Base-by-base conservation (phyloP, 1,139 yeast genomes). In the Casaregolazyma suthepensis region DNA sequence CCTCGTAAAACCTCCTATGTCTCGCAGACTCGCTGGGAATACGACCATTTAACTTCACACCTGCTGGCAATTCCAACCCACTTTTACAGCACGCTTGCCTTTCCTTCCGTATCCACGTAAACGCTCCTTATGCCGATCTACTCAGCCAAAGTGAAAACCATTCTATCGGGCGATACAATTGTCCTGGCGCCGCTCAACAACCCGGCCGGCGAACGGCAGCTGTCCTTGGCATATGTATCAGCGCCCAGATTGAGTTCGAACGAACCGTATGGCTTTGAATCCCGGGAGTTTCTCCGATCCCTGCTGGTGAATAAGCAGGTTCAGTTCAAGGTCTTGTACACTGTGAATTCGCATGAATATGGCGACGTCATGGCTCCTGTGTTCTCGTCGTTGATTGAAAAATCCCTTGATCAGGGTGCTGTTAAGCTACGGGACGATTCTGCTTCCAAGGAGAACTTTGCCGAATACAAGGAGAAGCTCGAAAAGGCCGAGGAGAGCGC, bases 121-220 rank as follows among this genome's bases (percentile, higher is more conserved):
- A 26, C 31, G 10, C 37, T 20, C 43, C 9, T 15, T 12, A 47
- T 47, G 50, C 45, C 50, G 20, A 46, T 54, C 37, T 54, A 50
- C 46, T 47, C 55, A 22, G 70, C 67, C 17, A 64, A 64, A 52
- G 93, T 87, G 53, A 85, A 85, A 66, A 77, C 82, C 51, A 88
- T 86, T 23, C 68, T 83, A 46, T 83, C 88, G 51, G 90, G 87
- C 4, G 94, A 87, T 70, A 82, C 91, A n/a, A 65, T 87, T 48
- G 79, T 85, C 44, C 76, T 87, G 59, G 75, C 77, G n/a, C 87
- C 89, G 1, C 62, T 66, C 12, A 60, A 54, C 48, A 59, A 66
- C 13, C 57, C 58, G 17, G 64, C 75, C 42, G 80, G 82, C 43
- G 94, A 86, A 67, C 75, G 87, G 61, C 66, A 77, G 43, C 72